phyloP scores from a whole-genome alignment of 2,329 filamentous ascomycete genomes.

The Cadophora sp. region DNA sequence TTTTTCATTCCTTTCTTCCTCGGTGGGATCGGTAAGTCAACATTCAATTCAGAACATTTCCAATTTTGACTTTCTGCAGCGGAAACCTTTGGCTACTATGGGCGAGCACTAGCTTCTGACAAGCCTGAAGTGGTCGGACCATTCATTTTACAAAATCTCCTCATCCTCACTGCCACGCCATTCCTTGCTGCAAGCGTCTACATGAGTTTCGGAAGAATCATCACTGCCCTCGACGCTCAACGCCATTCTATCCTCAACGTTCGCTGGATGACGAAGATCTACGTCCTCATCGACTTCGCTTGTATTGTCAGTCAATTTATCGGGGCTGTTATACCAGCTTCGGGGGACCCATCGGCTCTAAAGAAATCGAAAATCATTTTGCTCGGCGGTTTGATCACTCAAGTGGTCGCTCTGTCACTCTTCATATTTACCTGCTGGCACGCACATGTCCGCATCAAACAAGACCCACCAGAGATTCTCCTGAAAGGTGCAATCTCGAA shows the following conservation, averaged over 20 bases:
- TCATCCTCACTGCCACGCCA: slow-evolving; percentile 7
- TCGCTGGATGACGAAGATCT: slow-evolving; percentile 5
- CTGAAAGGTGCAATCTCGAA: neutral
- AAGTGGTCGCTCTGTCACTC: neutral
- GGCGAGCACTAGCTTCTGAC: neutral
- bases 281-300: neutral
- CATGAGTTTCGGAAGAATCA: slow-evolving; percentile 10
- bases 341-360: neutral
- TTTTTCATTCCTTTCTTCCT: slow-evolving; percentile 8
- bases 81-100: slow-evolving; percentile 14
- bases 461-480: neutral
- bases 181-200: slow-evolving; percentile 13
- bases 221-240: neutral
- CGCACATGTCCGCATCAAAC: neutral
- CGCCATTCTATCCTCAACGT: neutral
- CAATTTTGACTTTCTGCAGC: neutral
- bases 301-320: slow-evolving; percentile 13
- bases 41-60: neutral
- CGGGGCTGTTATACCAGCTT: neutral
- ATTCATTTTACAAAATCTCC: slow-evolving; percentile 8
- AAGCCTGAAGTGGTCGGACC: neutral
- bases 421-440: slow-evolving; percentile 6
- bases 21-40: neutral
- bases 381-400: neutral
- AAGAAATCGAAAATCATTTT: neutral